Base-by-base conservation (phyloP, 2,329 filamentous ascomycete genomes). In the Fusarium ramigenum region DNA sequence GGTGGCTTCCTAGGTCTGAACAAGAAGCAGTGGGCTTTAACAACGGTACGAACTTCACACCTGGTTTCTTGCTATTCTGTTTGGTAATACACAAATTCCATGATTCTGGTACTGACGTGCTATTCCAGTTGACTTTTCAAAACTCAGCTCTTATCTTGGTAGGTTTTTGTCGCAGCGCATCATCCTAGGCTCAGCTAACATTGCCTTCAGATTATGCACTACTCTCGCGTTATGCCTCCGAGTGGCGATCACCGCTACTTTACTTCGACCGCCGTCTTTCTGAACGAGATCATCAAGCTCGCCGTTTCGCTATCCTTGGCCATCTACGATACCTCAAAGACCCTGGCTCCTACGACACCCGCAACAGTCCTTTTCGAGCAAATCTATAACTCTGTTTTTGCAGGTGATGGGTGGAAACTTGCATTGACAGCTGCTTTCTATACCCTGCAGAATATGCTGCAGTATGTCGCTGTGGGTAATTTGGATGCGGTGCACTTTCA, bases 401-500 rank as follows among this genome's bases (percentile, higher is more conserved):
- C 93, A 1, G 92, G 93, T 15, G 96, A 98, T 80, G 95, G 95
- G 75, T 98, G 96, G 96, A 97, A 97, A 82, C 85, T 99, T 72
- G 94, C 94, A 14, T 91, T 98, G 46, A 96, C 96, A 0, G 96
- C 96, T 8, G 88, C 91, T 9, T 86, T 98, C 4, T 98, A 97
- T 80, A 97, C 96, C 0, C 81, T 98, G 34, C 94, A 98, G 78
- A 98, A 98, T 79, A 93, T 93, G n/a, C 84, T 98, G 60, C 94
- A 98, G 81, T 99, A 98, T 79, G 89, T 97, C 59, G 96, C 94
- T 4, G 90, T 98, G 16, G 94, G 93, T 69, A 98, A 98, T 75
- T 83, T 98, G 77, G 94, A 97, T 78, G 93, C 96, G 1, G 94
- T 96, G 9, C 95, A 96, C 60, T 98, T 98, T 80, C 95, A 98